These are phyloP conservation scores for Platanus orientalis DNA, from an alignment of 164 flowering plant species.

Conservation along the genomic window DNA sequence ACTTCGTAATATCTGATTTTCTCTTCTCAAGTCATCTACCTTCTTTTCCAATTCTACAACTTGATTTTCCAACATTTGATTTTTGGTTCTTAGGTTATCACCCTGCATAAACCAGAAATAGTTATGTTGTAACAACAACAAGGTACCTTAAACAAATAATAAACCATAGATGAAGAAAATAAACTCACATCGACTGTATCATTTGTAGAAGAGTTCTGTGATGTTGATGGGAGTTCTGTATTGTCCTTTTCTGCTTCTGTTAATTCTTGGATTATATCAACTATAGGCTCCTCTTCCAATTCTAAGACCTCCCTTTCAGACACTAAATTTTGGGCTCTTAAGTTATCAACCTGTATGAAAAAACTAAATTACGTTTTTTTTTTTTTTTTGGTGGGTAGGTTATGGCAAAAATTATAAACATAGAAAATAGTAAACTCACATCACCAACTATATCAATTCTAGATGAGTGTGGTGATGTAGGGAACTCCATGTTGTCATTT, in stretches of 20 bases:
- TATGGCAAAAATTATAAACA: background rate
- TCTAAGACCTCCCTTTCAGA: slow-evolving; percentile 14
- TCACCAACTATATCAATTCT: background rate
- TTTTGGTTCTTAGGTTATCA: slow-evolving; percentile 10
- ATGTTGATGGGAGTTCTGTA: slow-evolving; percentile 1
- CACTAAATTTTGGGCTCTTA: slow-evolving; percentile 4
- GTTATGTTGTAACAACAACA: background rate
- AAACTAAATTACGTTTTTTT: background rate
- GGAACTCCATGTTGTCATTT: slow-evolving; percentile 3
- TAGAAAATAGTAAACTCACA: background rate
- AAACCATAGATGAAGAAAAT: background rate
- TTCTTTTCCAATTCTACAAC: slow-evolving; percentile 9
- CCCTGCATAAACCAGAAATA: slow-evolving; percentile 9
- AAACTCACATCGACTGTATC: slow-evolving; percentile 1
- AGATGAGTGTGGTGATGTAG: background rate
- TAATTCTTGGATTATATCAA: background rate
- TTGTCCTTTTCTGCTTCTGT: background rate
- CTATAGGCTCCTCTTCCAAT: slow-evolving; percentile 1
- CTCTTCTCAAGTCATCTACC: slow-evolving; percentile 16
- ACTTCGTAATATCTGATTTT: slow-evolving; percentile 9
- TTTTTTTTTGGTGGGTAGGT: too few relatives aligned
- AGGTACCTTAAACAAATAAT: background rate
- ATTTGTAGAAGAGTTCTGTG: background rate
- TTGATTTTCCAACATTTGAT: slow-evolving; percentile 14
- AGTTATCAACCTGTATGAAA: slow-evolving; percentile 13